Conservation (phyloP, 2,329 filamentous ascomycete genomes). For the Trichoderma citrinoviride region DNA sequence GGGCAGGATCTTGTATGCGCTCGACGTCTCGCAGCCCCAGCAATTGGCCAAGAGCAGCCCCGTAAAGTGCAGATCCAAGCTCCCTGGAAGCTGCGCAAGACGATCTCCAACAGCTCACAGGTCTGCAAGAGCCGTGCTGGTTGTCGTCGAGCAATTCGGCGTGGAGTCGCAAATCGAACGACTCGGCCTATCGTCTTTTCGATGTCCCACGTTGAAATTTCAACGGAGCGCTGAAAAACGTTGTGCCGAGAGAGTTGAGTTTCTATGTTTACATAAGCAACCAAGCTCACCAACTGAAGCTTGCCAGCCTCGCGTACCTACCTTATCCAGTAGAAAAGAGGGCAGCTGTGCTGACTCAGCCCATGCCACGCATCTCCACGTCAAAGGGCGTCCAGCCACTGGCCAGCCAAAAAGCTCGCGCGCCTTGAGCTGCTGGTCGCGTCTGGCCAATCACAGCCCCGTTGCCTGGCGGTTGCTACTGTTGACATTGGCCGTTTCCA, state of each 20-base stretch:
- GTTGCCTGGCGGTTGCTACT: constrained; percentile 59
- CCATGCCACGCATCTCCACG: too few species aligned
- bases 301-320: too few species aligned
- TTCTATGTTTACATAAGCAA: too few species aligned
- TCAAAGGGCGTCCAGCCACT: neutral
- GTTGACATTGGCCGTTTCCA: constrained; percentile 41
- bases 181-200: constrained; percentile 2
- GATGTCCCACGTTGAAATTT: constrained; percentile 27
- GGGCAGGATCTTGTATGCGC: neutral
- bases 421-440: constrained; percentile 22
- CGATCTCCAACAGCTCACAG: neutral
- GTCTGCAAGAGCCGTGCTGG: constrained; percentile 7
- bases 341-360: too few species aligned
- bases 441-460: constrained; percentile 42
- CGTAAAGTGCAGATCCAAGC: neutral
- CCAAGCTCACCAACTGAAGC: too few species aligned
- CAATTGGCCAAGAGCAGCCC: constrained; percentile 17
- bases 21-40: neutral
- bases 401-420: constrained; percentile 25
- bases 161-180: constrained; percentile 2
- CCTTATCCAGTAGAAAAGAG: too few species aligned
- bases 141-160: constrained; percentile 9
- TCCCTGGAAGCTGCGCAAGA: constrained; percentile 4
- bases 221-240: constrained; percentile 28
- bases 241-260: constrained; percentile 26